Evolutionary conservation across 352 stramenopile genomes (phyloP), one percentile per base, ranked within the genome.

Genomic region (Phytophthora sp.): DNA sequence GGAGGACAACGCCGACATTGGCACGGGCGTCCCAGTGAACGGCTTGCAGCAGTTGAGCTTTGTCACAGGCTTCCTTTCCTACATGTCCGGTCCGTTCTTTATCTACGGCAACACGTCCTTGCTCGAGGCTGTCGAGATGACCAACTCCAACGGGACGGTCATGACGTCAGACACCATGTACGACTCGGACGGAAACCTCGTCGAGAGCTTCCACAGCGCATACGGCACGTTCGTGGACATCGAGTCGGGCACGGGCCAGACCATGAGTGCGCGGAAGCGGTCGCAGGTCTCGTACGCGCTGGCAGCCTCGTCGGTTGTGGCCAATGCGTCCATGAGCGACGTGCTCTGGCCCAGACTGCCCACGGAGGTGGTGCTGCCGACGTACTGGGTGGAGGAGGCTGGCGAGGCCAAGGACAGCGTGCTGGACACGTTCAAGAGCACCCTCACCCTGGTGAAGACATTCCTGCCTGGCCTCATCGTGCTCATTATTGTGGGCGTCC

Each of bases 221-320:
- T 91, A 88, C 69, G 50, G 72, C 39, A 93, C 80, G 26, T 76
- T 76, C n/a, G 59, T 90, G 20, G 84, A 91, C 62, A 72, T 93
- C 4, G 82, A 93, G 51, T 66, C 78, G n/a, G 77, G 72, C 18
- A 87, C 79, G 15, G 84, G 84, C 24, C 87, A 91, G 75, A 84
- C 84, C 48, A 87, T 93, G 78, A 62, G 68, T 37, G 84, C 82
- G 1, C 60, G 55, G 57, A 91, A 93, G 74, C 79, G 82, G 12
- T 69, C 86, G 26, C 59, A 77, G 70, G 71, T 82, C 30, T 86
- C 78, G 41, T 89, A 88, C 49, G 69, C 82, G 4, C 21, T 91
- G 8, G 66, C 69, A 8, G 53, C 68, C 12, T 91, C 84, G 13
- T 59, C 50, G n/a, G 48, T 64, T 20, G 69, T 77, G n/a, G 12